Conservation (phyloP, 257 asterid genomes). For the Fraxinus americana region DNA sequence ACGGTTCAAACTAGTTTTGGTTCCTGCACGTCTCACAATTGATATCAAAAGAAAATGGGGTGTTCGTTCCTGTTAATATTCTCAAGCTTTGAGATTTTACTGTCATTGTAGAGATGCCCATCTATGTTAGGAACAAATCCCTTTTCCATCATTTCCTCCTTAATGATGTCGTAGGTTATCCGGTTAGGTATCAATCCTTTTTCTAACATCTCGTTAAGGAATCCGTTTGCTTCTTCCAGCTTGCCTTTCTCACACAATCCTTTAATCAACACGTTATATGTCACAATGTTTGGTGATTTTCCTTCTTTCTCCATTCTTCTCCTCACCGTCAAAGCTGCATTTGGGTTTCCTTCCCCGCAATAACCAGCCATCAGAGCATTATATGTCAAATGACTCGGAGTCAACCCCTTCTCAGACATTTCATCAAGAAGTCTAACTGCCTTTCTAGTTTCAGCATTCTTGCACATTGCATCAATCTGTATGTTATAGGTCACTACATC, state of each 20-base stretch:
- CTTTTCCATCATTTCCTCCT: conserved; percentile 80
- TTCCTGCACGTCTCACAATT: neutral
- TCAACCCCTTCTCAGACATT: conserved; percentile 58
- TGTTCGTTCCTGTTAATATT: neutral
- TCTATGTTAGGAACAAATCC: conserved; percentile 86
- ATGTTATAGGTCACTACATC: conserved; percentile 77
- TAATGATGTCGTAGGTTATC: conserved; percentile 70
- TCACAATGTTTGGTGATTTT: conserved; percentile 67
- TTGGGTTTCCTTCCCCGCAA: conserved; percentile 61
- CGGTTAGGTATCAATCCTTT: conserved; percentile 80
- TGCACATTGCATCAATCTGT: conserved; percentile 65
- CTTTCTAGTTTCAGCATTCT: conserved; percentile 58
- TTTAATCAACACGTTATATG: conserved; percentile 76
- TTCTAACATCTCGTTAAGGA: conserved; percentile 92
- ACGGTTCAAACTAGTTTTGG: neutral
- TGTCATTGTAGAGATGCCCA: conserved; percentile 64
- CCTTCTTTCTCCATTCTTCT: conserved; percentile 88
- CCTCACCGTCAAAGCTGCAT: conserved; percentile 64
- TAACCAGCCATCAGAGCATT: conserved; percentile 72
- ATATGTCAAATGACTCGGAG: conserved; percentile 70
- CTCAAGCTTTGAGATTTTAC: conserved; percentile 27
- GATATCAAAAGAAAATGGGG: neutral
- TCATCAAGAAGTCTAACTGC: conserved; percentile 76
- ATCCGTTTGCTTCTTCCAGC: conserved; percentile 66
- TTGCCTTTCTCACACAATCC: conserved; percentile 63